Base-by-base conservation (phyloP, 768 basidiomycete genomes). In the Myochromella boudieri region DNA sequence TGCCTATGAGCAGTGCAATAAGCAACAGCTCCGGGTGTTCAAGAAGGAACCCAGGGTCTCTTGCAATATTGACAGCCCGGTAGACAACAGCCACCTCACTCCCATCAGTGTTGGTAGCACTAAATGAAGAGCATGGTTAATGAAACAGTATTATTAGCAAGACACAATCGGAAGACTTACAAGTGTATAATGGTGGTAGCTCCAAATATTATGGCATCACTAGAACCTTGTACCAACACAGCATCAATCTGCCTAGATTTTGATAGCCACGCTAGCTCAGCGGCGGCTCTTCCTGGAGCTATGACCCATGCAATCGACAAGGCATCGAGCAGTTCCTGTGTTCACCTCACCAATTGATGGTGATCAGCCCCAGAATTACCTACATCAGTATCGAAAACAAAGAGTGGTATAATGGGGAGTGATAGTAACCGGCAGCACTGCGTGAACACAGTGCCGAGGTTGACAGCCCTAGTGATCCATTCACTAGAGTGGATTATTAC, bases 201-300 rank as follows among this genome's bases (percentile, higher is more conserved):
- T 31, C 33, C 20, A 11, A 12, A 11, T 2, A 11, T 36, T 18
- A 11, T 14, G 22, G 3, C 17, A 25, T 4, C 18, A 15, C 21
- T n/a, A 14, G 2, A n/a, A n/a, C n/a, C n/a, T n/a, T n/a, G n/a
- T n/a, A 24, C 6, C 31, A 49, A 24, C 14, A 49, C 22, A 5
- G 22, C 43, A 33, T 49, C 39, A 29, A 52, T 27, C 14, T 41
- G 22, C 6, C 27, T 6, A 15, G 22, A 26, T 12, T 25, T 36
- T 7, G 33, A 27, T 32, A 51, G 34, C 50, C 50, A 51, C 28
- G 50, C 50, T 3, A 51, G 50, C 32, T 51, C 43, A 11, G 43
- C 49, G 12, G 39, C 49, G 22, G 49, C 49, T 25, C 46, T 39
- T n/a, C 44, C 49, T 21, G 46, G 41, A 17, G 51, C 51, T n/a